Conservation (phyloP, 208 protist species). For the Crithidia acanthocephali region DNA sequence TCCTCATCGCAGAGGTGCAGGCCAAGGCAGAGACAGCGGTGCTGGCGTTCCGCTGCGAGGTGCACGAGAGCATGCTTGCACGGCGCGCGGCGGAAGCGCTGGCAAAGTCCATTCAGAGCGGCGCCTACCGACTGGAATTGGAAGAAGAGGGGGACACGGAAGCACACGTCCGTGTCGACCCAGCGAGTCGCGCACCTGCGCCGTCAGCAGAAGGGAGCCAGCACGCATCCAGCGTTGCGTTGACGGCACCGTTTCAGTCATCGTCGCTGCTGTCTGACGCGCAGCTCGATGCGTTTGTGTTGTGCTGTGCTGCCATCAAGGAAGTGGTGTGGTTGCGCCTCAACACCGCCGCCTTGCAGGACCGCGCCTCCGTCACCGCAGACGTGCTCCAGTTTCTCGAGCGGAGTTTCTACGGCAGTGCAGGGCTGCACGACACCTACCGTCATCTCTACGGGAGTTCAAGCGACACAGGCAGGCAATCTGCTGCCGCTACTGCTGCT, state of each 20-base stretch:
- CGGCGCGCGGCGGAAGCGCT: slow-evolving; percentile 25
- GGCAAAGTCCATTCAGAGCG: slow-evolving; percentile 53
- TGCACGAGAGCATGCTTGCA: slow-evolving; percentile 23
- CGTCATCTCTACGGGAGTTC: slow-evolving; percentile 7
- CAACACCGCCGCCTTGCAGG: slow-evolving; percentile 9
- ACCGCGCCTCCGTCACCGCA: slow-evolving; percentile 14
- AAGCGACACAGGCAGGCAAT: no score
- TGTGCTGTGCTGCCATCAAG: slow-evolving; percentile 36
- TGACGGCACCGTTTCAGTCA: not conserved
- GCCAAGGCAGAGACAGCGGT: slow-evolving; percentile 17
- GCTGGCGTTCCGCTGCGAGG: slow-evolving; percentile 28
- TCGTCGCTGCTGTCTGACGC: slow-evolving; percentile 1
- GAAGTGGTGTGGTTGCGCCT: slow-evolving; percentile 32
- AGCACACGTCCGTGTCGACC: not conserved
- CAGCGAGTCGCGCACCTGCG: not conserved
- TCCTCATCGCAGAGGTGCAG: slow-evolving; percentile 13
- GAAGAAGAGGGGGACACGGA: not conserved
- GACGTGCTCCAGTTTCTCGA: slow-evolving; percentile 35
- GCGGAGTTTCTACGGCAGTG: slow-evolving; percentile 25
- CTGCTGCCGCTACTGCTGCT: not conserved
- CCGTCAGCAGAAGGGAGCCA: no score
- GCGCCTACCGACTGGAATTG: slow-evolving; percentile 32
- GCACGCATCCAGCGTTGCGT: no score
- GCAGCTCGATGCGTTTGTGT: slow-evolving; percentile 32
- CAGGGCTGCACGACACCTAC: slow-evolving; percentile 16